These are phyloP conservation scores for Penstemon newberryi DNA, from an alignment of 257 asterid species.

Conservation along the genomic window DNA sequence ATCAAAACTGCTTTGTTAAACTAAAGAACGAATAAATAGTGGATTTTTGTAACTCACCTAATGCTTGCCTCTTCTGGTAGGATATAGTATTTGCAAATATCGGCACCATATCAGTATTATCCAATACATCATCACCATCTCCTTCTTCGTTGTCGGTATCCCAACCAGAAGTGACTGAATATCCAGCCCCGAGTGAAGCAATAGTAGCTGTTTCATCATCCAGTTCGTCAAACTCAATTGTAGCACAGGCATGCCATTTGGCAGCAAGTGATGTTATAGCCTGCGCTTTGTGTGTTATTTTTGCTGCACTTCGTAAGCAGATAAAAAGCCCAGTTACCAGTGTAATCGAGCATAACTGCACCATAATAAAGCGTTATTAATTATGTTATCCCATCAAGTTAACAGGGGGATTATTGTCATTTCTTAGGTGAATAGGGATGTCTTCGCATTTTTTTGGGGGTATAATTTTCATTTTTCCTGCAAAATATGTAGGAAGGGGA, in stretches of 20 bases:
- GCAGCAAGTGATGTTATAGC: conserved; percentile 77
- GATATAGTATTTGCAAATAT: conserved; percentile 56
- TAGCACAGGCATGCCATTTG: conserved; percentile 92
- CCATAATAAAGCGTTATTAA: background rate
- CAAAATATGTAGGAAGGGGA: too few species aligned
- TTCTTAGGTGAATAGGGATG: background rate
- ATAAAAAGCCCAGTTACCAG: conserved; percentile 80
- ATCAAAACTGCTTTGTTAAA: background rate
- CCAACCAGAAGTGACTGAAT: conserved; percentile 33
- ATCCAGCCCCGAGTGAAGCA: conserved; percentile 28
- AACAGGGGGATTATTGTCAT: background rate
- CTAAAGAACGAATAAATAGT: background rate
- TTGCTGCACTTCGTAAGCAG: conserved; percentile 89
- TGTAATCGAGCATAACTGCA: conserved; percentile 82
- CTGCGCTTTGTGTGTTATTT: conserved; percentile 88
- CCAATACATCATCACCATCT: conserved; percentile 81
- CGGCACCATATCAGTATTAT: conserved; percentile 67
- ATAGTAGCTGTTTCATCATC: conserved; percentile 41
- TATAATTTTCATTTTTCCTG: too few species aligned
- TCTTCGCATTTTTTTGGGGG: too few species aligned
- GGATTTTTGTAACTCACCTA: conserved; percentile 46
- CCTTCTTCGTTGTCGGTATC: conserved; percentile 80
- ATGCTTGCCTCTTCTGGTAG: conserved; percentile 90
- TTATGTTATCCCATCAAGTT: too few species aligned
- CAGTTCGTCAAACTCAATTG: conserved; percentile 59